These are phyloP conservation scores for Saccharomycopsis phalli DNA, from an alignment of 1,139 yeast species.

Conservation along the genomic window DNA sequence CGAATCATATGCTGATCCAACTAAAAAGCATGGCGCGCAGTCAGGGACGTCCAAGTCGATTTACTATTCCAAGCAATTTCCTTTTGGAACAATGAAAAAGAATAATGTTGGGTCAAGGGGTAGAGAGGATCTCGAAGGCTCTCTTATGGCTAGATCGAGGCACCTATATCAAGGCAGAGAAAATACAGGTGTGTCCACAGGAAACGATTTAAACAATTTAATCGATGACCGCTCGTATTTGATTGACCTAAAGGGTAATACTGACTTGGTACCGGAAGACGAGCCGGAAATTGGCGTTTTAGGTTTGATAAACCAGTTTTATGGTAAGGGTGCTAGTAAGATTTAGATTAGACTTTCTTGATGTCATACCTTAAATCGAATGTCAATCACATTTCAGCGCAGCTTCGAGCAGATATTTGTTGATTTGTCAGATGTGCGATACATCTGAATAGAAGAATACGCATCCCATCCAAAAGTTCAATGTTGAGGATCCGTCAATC, in stretches of 20 bases:
- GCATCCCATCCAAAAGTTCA: too few relatives aligned
- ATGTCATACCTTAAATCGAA: too few relatives aligned
- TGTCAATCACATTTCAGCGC: too few relatives aligned
- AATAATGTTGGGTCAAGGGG: neutral
- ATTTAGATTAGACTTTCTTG: too few relatives aligned
- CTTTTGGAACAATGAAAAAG: conserved; percentile 8
- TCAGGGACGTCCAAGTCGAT: conserved; percentile 3
- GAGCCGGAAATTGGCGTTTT: conserved; percentile 56
- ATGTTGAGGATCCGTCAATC: too few relatives aligned
- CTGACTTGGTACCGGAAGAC: conserved; percentile 26
- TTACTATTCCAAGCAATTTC: conserved; percentile 15
- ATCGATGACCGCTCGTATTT: conserved; percentile 24
- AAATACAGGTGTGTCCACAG: conserved; percentile 20
- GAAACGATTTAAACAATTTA: conserved; percentile 27
- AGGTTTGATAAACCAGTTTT: conserved; percentile 77
- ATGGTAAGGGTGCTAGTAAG: conserved; percentile 40
- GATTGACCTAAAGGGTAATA: conserved; percentile 9
- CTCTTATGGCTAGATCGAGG: conserved; percentile 1
- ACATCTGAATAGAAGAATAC: too few relatives aligned
- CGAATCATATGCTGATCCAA: conserved; percentile 59
- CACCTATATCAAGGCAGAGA: neutral
- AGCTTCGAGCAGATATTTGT: too few relatives aligned
- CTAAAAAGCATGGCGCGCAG: conserved; percentile 1
- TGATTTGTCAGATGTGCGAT: too few relatives aligned
- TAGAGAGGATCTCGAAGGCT: neutral